phyloP scores from a whole-genome alignment of 1,284 basidiomycete species.

The Cryptococcus sp. region DNA sequence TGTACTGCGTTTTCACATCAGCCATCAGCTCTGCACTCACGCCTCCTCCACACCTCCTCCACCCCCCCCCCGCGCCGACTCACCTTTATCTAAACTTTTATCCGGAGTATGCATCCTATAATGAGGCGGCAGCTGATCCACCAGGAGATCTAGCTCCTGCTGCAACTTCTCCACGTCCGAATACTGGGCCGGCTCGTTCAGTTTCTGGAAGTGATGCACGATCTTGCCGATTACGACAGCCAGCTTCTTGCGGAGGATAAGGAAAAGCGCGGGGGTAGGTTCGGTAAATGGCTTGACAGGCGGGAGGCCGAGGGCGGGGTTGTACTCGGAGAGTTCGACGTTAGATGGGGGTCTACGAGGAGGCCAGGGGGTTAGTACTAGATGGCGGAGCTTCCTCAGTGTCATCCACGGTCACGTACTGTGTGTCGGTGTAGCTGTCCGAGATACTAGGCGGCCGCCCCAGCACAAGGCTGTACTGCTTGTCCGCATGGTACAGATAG shows the following conservation, averaged over 20 bases:
- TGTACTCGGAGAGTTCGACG: conserved; percentile 65
- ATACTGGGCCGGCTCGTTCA: conserved; percentile 75
- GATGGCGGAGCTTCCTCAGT: neutral
- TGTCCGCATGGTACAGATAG: conserved; percentile 87
- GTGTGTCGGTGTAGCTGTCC: conserved; percentile 49
- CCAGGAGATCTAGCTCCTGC: conserved; percentile 77
- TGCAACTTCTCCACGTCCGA: conserved; percentile 79
- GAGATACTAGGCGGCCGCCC: conserved; percentile 73
- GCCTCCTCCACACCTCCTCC: too few species aligned
- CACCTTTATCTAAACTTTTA: conserved; percentile 65
- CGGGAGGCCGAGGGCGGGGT: conserved; percentile 39
- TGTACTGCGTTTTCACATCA: conserved; percentile 16
- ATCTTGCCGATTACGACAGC: conserved; percentile 84
- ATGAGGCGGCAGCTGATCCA: conserved; percentile 65
- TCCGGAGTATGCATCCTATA: conserved; percentile 63
- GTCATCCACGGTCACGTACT: conserved; percentile 21
- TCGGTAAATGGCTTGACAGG: conserved; percentile 49
- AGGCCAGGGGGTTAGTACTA: conserved; percentile 52
- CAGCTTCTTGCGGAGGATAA: conserved; percentile 79
- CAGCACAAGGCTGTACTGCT: conserved; percentile 70
- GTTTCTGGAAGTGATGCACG: conserved; percentile 92
- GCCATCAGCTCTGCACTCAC: neutral
- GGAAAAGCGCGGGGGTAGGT: conserved; percentile 81
- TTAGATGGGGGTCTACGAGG: conserved; percentile 67
- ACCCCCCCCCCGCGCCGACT: conserved; percentile 11